A percentile compares a stretch with the other conserved stretches of the same genome.
phyloP scores from a whole-genome alignment of 148 eudicot species.

The Euryodendron excelsum region DNA sequence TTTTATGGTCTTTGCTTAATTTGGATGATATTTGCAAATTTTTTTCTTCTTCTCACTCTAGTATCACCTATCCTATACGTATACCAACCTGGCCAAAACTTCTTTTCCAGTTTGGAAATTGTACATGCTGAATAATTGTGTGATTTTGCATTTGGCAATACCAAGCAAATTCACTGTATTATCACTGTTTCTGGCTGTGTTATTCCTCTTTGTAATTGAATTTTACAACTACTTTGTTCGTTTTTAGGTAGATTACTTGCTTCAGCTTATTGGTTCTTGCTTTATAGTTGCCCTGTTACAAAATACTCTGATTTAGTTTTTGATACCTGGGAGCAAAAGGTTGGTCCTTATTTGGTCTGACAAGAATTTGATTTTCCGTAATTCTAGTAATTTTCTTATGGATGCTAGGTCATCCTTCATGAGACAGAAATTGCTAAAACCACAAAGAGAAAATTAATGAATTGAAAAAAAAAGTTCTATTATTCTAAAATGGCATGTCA shows the following conservation, averaged over 20 bases:
- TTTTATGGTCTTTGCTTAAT: background rate
- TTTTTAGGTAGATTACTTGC: background rate
- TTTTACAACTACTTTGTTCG: background rate
- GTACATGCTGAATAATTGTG: background rate
- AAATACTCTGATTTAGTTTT: background rate
- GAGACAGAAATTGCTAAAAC: background rate
- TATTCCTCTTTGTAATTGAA: background rate
- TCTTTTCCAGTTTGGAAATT: background rate
- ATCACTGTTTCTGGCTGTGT: no score
- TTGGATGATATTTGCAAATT: constrained; percentile 3
- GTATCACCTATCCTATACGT: background rate
- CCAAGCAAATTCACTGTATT: background rate
- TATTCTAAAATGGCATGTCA: background rate
- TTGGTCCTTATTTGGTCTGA: background rate
- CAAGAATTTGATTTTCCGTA: background rate
- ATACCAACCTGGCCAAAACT: background rate
- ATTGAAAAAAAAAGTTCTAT: background rate
- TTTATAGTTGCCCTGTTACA: background rate
- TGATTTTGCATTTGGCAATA: background rate
- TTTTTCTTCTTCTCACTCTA: background rate
- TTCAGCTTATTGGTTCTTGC: background rate
- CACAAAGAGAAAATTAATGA: background rate
- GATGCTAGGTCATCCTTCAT: background rate
- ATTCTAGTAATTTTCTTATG: background rate
- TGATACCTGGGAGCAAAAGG: background rate